These are phyloP conservation scores for Berkeleyomyces basicola DNA, from an alignment of 2,329 filamentous ascomycete genomes.

Conservation along the genomic window DNA sequence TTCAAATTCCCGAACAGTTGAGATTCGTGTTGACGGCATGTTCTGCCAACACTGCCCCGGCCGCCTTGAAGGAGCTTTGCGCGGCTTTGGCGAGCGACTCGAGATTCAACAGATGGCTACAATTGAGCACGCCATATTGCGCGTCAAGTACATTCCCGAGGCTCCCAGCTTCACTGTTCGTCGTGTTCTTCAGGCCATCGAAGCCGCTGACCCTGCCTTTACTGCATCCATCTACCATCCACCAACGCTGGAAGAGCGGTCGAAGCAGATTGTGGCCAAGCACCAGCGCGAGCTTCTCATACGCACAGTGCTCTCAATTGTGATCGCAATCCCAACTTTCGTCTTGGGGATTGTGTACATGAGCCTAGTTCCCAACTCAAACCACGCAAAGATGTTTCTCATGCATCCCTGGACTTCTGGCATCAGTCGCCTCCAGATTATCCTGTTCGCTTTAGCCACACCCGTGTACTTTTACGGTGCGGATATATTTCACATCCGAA, in stretches of 20 bases:
- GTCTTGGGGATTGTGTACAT: conserved; percentile 83
- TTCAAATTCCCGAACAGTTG: conserved; percentile 34
- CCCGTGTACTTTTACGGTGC: conserved; percentile 78
- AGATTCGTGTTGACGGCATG: conserved; percentile 53
- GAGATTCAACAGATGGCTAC: conserved; percentile 39
- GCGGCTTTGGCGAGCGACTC: conserved; percentile 33
- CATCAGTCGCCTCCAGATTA: conserved; percentile 60
- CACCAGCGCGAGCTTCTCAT: conserved; percentile 53
- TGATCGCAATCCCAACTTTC: conserved; percentile 66
- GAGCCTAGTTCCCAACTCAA: conserved; percentile 50
- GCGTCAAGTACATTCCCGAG: conserved; percentile 51
- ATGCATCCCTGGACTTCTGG: conserved; percentile 57
- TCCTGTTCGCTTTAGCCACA: conserved; percentile 65
- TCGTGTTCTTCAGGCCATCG: conserved; percentile 52
- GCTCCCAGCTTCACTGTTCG: conserved; percentile 58
- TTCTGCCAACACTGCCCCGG: conserved; percentile 57
- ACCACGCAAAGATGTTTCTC: conserved; percentile 44
- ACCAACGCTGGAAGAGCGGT: conserved; percentile 68
- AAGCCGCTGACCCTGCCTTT: conserved; percentile 48
- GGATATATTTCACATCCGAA: conserved; percentile 66
- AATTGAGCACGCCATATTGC: conserved; percentile 48
- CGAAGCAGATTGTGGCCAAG: conserved; percentile 50
- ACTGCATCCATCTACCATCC: conserved; percentile 57
- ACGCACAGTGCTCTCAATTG: conserved; percentile 52
- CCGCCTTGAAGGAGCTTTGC: conserved; percentile 37